Base-by-base conservation (phyloP, 352 stramenopile species). In the Globisporangium canariense region DNA sequence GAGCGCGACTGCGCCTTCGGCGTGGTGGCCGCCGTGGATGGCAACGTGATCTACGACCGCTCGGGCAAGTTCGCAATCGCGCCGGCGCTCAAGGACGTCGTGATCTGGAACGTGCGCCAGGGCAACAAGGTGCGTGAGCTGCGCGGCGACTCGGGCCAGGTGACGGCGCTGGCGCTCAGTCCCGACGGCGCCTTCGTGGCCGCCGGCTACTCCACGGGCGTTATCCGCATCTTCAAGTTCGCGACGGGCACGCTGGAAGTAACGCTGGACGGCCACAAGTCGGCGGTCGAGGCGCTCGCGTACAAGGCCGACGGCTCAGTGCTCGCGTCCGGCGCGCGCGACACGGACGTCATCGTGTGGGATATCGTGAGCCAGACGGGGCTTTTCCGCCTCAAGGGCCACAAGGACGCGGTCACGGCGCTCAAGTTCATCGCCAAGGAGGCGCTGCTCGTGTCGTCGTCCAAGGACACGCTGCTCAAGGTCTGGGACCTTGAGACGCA, bases 301-400 rank as follows among this genome's bases (percentile, higher is more conserved):
- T 98, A 90, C 76, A 86, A 83, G 52, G 32, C 64, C 22, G 86
- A 94, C 62, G 91, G 88, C 52, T 82, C 88, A 5, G 67, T 95
- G 45, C 72, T 98, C 30, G 91, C 85, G 0, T 91, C 86, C 0
- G 94, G 93, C 41, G 89, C 90, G 14, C 80, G 82, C 14, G 94
- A 98, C 79, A 98, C 89, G 34, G 90, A 97, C 76, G 79, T 98
- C 38, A 95, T 98, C 62, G 73, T 98, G 8, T 98, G 94, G 94
- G 95, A 98, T 71, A 66, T 97, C 30, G 89, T 98, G 36, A 90
- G 83, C 55, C 88, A 98, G 74, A 90, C 77, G 11, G 95, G 94
- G 20, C 71, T 89, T 16, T 98, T 90, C 71, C 78, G 94, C 1
- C 83, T 98, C 36, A 90, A 90, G 51, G 95, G 94, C 61, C 95